Evolutionary conservation across 208 protist species (phyloP).

Genomic region (Acanthamoeba lenticulata): DNA sequence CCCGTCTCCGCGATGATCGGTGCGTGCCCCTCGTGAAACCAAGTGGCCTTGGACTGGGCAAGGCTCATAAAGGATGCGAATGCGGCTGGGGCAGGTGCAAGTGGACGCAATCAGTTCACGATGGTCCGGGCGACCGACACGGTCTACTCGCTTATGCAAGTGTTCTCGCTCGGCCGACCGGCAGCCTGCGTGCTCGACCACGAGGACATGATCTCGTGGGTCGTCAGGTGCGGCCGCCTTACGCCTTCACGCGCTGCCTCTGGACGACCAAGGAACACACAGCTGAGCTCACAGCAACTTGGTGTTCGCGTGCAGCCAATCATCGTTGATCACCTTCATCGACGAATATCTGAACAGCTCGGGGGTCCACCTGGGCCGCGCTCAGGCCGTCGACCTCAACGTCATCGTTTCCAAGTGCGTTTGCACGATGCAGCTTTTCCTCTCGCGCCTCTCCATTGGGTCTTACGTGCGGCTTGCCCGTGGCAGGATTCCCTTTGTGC

Average conservation of each 20-base stretch:
- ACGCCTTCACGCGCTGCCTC: background rate
- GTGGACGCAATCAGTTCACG: constrained; percentile 52
- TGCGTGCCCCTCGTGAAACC: background rate
- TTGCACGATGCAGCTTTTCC: background rate
- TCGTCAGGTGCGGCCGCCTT: background rate
- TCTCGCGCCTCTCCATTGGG: background rate
- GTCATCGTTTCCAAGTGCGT: constrained; percentile 37
- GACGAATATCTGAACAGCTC: constrained; percentile 27
- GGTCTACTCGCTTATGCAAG: constrained; percentile 10
- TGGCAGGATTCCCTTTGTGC: constrained; percentile 8
- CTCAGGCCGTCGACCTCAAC: background rate
- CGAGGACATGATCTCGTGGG: constrained; percentile 66
- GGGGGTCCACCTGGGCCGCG: background rate
- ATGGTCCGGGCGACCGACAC: constrained; percentile 10
- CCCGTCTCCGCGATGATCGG: constrained; percentile 34
- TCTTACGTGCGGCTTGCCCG: background rate
- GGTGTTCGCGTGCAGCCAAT: background rate
- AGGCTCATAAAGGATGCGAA: too few relatives aligned
- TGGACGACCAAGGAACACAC: background rate
- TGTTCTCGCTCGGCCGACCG: constrained; percentile 44
- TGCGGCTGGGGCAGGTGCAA: constrained; percentile 15
- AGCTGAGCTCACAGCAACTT: too few relatives aligned
- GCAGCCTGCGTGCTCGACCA: constrained; percentile 34
- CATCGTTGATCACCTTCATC: constrained; percentile 12
- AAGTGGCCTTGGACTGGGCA: too few relatives aligned